Conservation (phyloP, 176 grass and related monocot genomes). For the Pontederia paniculata region DNA sequence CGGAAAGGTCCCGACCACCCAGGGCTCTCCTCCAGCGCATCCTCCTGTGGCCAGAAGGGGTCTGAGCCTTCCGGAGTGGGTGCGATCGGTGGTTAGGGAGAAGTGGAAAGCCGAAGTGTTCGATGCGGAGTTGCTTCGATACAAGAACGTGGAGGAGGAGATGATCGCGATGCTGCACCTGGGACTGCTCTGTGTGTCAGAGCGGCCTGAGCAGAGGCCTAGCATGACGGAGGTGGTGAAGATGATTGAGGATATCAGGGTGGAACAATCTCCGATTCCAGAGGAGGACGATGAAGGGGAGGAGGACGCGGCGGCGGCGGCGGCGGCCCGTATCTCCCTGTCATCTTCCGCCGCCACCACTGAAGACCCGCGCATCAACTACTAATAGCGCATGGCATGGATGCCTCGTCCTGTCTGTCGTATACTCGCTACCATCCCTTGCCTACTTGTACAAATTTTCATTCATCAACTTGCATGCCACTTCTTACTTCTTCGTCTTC, state of each 20-base stretch:
- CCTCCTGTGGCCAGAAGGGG: conserved; percentile 9
- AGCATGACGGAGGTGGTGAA: conserved; percentile 48
- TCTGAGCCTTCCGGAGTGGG: conserved; percentile 43
- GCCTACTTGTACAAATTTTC: too few species aligned
- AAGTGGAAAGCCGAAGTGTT: conserved; percentile 88
- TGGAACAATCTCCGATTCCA: too few species aligned
- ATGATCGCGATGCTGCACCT: conserved; percentile 77
- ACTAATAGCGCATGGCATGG: too few species aligned
- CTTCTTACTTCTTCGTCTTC: too few species aligned
- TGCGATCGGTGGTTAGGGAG: conserved; percentile 67
- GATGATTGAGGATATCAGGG: conserved; percentile 60
- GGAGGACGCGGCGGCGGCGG: too few species aligned
- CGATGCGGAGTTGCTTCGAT: conserved; percentile 69
- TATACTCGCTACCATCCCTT: too few species aligned
- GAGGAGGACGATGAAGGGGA: too few species aligned
- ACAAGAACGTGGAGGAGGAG: conserved; percentile 71
- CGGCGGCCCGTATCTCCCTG: too few species aligned
- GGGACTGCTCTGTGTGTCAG: conserved; percentile 41
- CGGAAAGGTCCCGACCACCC: conserved; percentile 33
- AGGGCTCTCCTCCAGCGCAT: conserved; percentile 15
- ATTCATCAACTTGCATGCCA: too few species aligned
- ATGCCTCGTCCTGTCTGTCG: too few species aligned
- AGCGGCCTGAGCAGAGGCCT: conserved; percentile 48
- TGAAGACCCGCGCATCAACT: too few species aligned
- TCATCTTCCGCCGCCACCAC: too few species aligned